Evolutionary conservation across 805 yeast species (phyloP), one percentile per base, ranked within the genome.

Genomic region (Dipodascus albidus): DNA sequence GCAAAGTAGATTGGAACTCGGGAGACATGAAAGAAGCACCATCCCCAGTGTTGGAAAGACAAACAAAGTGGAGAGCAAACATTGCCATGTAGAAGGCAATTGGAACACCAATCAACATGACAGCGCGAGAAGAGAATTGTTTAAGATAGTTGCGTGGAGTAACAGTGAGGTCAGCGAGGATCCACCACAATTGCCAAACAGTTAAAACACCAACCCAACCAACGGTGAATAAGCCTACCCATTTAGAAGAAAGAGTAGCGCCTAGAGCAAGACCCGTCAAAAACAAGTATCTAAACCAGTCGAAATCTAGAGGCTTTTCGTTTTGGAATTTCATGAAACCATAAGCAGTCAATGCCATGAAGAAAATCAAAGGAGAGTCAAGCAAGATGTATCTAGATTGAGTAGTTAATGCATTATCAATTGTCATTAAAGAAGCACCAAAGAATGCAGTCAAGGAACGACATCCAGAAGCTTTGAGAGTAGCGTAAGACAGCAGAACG

Each of bases 181-280:
- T 61, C 56, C 66, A 65, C 96, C 96, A 89, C 48, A 83, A 66
- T 56, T 81, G 80, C 54, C 72, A 70, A 1, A 75, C 52, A 1
- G 77, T 68, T 49, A 80, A 61, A 0, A 70, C 3, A 1, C 81
- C 76, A 11, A 85, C 67, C 95, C 95, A 88, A 0, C 67, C 67
- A 54, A 80, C 67, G 0, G 91, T 83, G 61, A 80, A 78, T 21
- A 82, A 52, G 0, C 96, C 97, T 2, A 84, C 76, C 75, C 81
- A 78, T 63, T 87, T 86, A 2, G 85, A 76, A 4, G 89, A 76
- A 1, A 81, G 66, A 1, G 82, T 66, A 49, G 73, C 76, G 15
- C 79, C 96, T 59, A 78, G 71, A 2, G 69, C 74, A 60, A 67
- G 74, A 11, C 62, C 83, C 24, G 82, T 67, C 35, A 75, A 58